phyloP scores from a whole-genome alignment of 352 stramenopile genomes.

The Pythium brassicae region DNA sequence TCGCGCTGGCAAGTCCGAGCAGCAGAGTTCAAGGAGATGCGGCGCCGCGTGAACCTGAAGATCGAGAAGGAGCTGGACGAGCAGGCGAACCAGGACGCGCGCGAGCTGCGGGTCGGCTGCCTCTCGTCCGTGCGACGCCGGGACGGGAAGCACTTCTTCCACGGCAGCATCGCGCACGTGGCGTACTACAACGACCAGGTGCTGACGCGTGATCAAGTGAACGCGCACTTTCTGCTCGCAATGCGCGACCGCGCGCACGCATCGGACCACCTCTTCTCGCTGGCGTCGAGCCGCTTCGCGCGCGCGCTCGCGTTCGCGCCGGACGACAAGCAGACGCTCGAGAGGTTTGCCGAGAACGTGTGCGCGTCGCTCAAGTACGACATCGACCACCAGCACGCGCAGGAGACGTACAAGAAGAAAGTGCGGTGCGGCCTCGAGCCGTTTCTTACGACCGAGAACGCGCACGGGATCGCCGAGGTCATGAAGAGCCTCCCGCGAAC shows the following conservation, averaged over 20 bases:
- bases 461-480: constrained; percentile 73
- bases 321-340: constrained; percentile 59
- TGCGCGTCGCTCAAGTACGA: constrained; percentile 81
- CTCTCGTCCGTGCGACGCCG: constrained; percentile 48
- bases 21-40: constrained; percentile 70
- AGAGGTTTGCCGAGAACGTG: constrained; percentile 76
- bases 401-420: constrained; percentile 79
- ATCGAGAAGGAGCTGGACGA: constrained; percentile 67
- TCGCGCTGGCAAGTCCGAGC: constrained; percentile 43
- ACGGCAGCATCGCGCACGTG: constrained; percentile 78
- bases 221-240: constrained; percentile 70
- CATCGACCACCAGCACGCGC: constrained; percentile 59
- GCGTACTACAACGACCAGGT: constrained; percentile 69
- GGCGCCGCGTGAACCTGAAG: constrained; percentile 64
- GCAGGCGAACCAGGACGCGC: constrained; percentile 43
- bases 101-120: constrained; percentile 72
- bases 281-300: constrained; percentile 69
- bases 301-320: constrained; percentile 50
- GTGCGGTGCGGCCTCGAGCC: constrained; percentile 54
- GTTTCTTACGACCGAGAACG: constrained; percentile 59
- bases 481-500: constrained; percentile 75
- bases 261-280: constrained; percentile 72
- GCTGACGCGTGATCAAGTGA: constrained; percentile 66
- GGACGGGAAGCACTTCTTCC: constrained; percentile 85
- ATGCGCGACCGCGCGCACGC: constrained; percentile 51